These are phyloP conservation scores for Elongisporangium anandrum DNA, from an alignment of 352 stramenopile species.

Conservation along the genomic window DNA sequence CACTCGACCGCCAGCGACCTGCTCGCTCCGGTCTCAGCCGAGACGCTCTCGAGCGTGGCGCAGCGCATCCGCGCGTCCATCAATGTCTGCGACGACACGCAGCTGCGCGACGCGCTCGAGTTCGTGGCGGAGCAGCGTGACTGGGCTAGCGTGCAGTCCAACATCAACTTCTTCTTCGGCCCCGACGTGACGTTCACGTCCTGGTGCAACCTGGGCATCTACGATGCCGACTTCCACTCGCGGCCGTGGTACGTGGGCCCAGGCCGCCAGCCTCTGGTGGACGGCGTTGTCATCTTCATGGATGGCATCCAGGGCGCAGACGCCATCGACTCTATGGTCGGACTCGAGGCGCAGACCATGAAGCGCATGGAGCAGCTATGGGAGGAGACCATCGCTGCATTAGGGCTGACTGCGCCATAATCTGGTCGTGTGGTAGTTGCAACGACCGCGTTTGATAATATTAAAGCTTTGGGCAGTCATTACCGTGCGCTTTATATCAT, in stretches of 20 bases:
- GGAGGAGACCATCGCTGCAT: too few relatives aligned
- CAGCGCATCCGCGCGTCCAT: constrained; percentile 41
- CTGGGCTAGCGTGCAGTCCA: constrained; percentile 25
- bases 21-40: constrained; percentile 5
- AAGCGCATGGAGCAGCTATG: not conserved
- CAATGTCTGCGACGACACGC: constrained; percentile 25
- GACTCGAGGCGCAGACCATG: constrained; percentile 1
- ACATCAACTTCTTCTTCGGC: constrained; percentile 44
- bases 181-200: constrained; percentile 60
- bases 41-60: constrained; percentile 18
- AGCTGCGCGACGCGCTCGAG: constrained; percentile 42
- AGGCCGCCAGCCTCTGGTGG: not conserved
- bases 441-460: too few relatives aligned
- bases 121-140: constrained; percentile 34
- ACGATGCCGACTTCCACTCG: constrained; percentile 36
- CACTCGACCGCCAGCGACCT: constrained; percentile 25
- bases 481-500: too few relatives aligned
- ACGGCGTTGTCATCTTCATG: constrained; percentile 14
- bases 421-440: too few relatives aligned
- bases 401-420: too few relatives aligned
- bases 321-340: constrained; percentile 2
- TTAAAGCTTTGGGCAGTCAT: too few relatives aligned
- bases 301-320: constrained; percentile 1
- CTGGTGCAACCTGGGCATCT: constrained; percentile 54
- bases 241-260: constrained; percentile 7